Evolutionary conservation across 2,329 filamentous ascomycete species (phyloP), one percentile per base, ranked within the genome.

Genomic region (Epichloe gansuensis): DNA sequence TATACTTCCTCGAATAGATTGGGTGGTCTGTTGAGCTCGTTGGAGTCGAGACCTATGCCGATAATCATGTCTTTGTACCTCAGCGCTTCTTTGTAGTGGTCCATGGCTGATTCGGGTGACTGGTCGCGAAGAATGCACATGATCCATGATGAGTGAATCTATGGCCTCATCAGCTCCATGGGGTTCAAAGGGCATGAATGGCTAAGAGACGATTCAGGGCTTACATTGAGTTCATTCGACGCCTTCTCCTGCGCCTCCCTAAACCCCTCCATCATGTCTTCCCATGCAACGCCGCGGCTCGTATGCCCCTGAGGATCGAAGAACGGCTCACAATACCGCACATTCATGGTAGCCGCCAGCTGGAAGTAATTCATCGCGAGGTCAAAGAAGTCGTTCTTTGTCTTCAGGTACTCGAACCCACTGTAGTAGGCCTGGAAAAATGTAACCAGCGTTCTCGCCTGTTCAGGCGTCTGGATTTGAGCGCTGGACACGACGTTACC

Each of bases 301-400:
- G 80, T 75, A 67, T 89, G 86, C 1, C 82, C 83, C 65, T 90
- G 85, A 2, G 85, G 85, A 63, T 90, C 86, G 69, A 89, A 89
- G 69, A 88, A 90, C 52, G 88, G 75, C 65, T 90, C 85, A 11
- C 82, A 82, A 62, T 89, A 85, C 47, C 78, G 74, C 2, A 88
- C 81, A 48, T 80, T 80, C 58, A 87, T 80, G 2, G 69, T 68
- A 39, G 79, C 72, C 2, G 83, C 85, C 50, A 75, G 77, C 21
- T 71, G 60, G 63, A 89, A 84, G 69, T 90, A 90, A 58, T 78
- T 76, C 72, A 80, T 84, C 13, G 83, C 83, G 9, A 90, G 73
- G 52, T 78, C 77, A 63, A 86, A 82, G 61, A 87, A 90, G 67
- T 90, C 86, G n/a, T 73, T 68, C n/a, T 75, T 70, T 4, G 75